Base-by-base conservation (phyloP, 2,329 filamentous ascomycete genomes). In the Setomelanomma holmii region DNA sequence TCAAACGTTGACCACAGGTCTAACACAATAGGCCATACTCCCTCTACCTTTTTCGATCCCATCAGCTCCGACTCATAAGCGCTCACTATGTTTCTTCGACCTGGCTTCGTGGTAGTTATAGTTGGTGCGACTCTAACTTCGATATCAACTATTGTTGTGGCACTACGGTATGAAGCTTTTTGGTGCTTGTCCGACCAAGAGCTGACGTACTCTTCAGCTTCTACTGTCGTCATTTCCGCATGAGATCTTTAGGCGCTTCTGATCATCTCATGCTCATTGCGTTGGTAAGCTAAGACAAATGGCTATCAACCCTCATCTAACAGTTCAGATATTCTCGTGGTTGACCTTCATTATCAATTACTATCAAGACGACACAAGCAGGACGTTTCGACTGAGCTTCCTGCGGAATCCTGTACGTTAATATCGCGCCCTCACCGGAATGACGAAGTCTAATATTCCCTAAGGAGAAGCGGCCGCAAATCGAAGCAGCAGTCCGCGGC, bases 201-300 rank as follows among this genome's bases (percentile, higher is more conserved):
- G 21, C 46, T 48, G 24, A 40, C 53, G 62, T 27, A 62, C 33
- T 20, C 14, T 21, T 11, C 38, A 73, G 71, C 47, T 74, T 72
- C 51, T 74, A 68, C 50, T 71, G 68, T 51, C 70, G 71, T 12
- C 67, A 67, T 51, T 71, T 63, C 38, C 59, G 67, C 7, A 69
- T 72, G 55, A 67, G 70, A 19, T 55, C 63, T 1, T 34, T 73
- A 12, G 67, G 66, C 10, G 60, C 63, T 3, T 68, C 69, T 5
- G 71, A 74, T 46, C 70, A 73, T 55, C 60, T 74, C 22, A 74
- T 74, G 68, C 52, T 72, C 1, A 45, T 58, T 19, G 70, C 71
- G 45, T 45, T 73, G 35, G 70, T 74, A 56, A 53, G 68, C 47
- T 23, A 4, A 17, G 10, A 12, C 30, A 1, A 20, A 17, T 7